These are phyloP conservation scores for Cetradonia linearis DNA, from an alignment of 495 filamentous ascomycete species.

Conservation along the genomic window DNA sequence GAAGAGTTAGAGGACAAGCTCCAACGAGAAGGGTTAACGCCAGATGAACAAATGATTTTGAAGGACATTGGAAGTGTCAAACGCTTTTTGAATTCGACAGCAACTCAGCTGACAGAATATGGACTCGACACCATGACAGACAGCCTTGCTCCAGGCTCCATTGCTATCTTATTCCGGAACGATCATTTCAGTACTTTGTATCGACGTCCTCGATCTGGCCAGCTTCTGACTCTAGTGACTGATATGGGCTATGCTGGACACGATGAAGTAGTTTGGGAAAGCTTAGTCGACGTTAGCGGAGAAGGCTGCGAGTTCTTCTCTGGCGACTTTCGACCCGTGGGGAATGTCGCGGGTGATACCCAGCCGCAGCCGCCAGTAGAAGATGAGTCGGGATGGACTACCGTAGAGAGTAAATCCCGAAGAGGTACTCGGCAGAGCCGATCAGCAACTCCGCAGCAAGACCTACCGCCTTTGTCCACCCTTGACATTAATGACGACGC, in stretches of 20 bases:
- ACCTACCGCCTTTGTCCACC: constrained; percentile 17
- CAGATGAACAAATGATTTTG: constrained; percentile 60
- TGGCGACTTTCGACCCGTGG: constrained; percentile 81
- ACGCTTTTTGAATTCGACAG: constrained; percentile 62
- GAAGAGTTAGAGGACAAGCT: constrained; percentile 81
- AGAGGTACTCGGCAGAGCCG: constrained; percentile 11
- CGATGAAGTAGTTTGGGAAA: constrained; percentile 94
- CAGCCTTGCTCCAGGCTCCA: constrained; percentile 55
- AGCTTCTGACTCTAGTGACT: constrained; percentile 74
- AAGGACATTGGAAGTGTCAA: constrained; percentile 76
- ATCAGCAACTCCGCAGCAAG: constrained; percentile 13
- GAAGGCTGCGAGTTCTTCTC: constrained; percentile 72
- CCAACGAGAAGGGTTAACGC: constrained; percentile 39
- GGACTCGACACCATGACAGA: constrained; percentile 63
- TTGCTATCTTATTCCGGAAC: constrained; percentile 89
- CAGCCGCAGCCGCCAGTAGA: constrained; percentile 12
- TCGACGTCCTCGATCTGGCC: constrained; percentile 58
- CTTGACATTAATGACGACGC: constrained; percentile 29
- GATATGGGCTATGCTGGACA: constrained; percentile 82
- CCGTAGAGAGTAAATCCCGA: constrained; percentile 29
- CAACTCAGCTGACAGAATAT: constrained; percentile 76
- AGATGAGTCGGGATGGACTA: constrained; percentile 39
- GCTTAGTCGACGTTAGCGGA: constrained; percentile 79
- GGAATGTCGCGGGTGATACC: constrained; percentile 34
- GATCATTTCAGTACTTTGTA: constrained; percentile 94